phyloP scores from a whole-genome alignment of 2,329 filamentous ascomycete genomes.

The Ophiostoma montium region DNA sequence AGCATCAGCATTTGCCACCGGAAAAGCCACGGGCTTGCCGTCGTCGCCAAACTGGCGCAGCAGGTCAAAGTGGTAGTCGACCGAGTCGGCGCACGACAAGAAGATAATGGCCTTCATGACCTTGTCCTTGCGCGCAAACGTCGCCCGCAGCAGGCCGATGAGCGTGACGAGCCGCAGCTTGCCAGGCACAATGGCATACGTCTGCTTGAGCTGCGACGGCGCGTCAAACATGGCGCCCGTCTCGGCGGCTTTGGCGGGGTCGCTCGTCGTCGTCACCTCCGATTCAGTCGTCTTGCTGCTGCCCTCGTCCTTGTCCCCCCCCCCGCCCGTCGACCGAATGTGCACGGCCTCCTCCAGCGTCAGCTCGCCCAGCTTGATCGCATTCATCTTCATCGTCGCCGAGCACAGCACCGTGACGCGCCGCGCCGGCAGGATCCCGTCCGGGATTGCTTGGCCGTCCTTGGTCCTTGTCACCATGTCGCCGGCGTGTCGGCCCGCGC shows the following conservation, averaged over 20 bases:
- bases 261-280: constrained; percentile 23
- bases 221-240: constrained; percentile 49
- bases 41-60: constrained; percentile 34
- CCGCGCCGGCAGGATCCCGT: constrained; percentile 54
- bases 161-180: constrained; percentile 86
- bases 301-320: constrained; percentile 19
- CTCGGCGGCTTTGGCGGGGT: not conserved
- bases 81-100: constrained; percentile 90
- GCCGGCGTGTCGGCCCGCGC: constrained; percentile 34
- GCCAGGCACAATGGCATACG: constrained; percentile 72
- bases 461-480: constrained; percentile 42
- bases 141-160: constrained; percentile 67
- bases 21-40: not conserved
- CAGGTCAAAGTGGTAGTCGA: constrained; percentile 89
- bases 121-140: constrained; percentile 76
- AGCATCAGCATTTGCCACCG: constrained; percentile 12
- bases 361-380: constrained; percentile 85
- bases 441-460: constrained; percentile 38
- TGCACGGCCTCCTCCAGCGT: constrained; percentile 87
- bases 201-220: constrained; percentile 86
- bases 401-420: constrained; percentile 86
- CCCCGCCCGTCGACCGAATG: constrained; percentile 36
- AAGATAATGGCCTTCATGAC: constrained; percentile 97
- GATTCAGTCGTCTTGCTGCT: constrained; percentile 18
- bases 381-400: constrained; percentile 95